These are phyloP conservation scores for Urostyla sp. DNA, from an alignment of 73 alveolate genomes.

Conservation along the genomic window DNA sequence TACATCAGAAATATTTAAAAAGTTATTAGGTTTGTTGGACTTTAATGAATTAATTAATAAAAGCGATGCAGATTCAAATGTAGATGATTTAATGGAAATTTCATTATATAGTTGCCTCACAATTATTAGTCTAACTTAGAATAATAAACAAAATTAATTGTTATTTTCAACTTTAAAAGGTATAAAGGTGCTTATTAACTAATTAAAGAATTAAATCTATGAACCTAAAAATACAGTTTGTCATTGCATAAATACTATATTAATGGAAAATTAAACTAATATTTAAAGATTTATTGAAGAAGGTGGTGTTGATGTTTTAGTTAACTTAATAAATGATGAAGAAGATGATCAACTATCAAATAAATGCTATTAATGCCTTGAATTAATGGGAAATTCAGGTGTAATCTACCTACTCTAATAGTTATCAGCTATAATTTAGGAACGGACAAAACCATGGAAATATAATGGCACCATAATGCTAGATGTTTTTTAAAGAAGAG, in stretches of 20 bases:
- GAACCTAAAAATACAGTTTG: conserved; percentile 65
- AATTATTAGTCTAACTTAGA: conserved; percentile 38
- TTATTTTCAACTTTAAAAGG: conserved; percentile 28
- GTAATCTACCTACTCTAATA: background rate
- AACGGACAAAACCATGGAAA: conserved; percentile 1
- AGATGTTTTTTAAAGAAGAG: conserved; percentile 22
- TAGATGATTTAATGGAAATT: conserved; percentile 47
- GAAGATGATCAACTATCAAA: conserved; percentile 65
- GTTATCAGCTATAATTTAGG: background rate
- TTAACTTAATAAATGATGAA: conserved; percentile 56
- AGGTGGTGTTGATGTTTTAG: conserved; percentile 53
- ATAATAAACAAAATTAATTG: conserved; percentile 1
- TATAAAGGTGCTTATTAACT: background rate
- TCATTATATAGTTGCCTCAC: conserved; percentile 38
- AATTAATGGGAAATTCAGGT: conserved; percentile 29
- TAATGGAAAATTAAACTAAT: conserved; percentile 24
- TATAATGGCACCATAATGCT: conserved; percentile 11
- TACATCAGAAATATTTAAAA: conserved; percentile 43
- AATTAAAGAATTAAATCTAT: conserved; percentile 31
- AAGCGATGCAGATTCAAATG: conserved; percentile 39
- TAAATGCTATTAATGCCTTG: conserved; percentile 62
- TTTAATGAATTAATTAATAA: conserved; percentile 44
- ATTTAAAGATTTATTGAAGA: background rate
- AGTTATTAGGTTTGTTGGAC: conserved; percentile 24
- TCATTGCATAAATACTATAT: conserved; percentile 32